Base-by-base conservation (phyloP, 768 basidiomycete species). In the Lactarius sp. region DNA sequence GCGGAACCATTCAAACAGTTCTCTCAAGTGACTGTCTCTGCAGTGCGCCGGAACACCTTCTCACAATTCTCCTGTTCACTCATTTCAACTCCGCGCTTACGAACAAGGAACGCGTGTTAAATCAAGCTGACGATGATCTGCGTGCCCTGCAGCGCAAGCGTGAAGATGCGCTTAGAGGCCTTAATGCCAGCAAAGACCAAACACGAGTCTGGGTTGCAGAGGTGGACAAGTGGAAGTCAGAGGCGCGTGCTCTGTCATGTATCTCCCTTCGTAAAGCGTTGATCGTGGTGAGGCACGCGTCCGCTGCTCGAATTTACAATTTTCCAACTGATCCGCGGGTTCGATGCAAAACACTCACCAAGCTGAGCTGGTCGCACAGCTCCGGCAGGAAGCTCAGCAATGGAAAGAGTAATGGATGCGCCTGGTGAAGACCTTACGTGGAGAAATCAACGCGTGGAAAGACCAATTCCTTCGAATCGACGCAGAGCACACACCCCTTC, bases 341-440 rank as follows among this genome's bases (percentile, higher is more conserved):
- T 12, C 37, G 27, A 41, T 36, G n/a, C 59, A 88, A 87, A 78
- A 83, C 56, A 73, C 78, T 8, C 83, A 86, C 68, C 83, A 87
- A 66, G 75, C 77, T 14, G 84, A 87, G 54, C 83, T 83, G 6
- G 83, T 88, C 58, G 71, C 78, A 1, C 84, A 84, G 59, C 77
- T 90, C 36, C 81, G 83, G 31, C 79, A 85, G 54, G 88, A 92
- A 71, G 77, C 82, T 0, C 75, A 74, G 0, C 87, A 90, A 59
- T 89, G 87, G 87, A 89, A 88, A 72, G 83, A 85, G 54, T 88
- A 90, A 68, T 77, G 79, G 53, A 69, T 76, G 22, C 78, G 79
- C 31, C 71, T 79, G 34, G 80, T 80, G 56, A 80, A 81, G 58
- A 73, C 78, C 1, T 77, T 79, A 27, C 27, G 27, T 27, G 27